Conservation (phyloP, 208 protist species). For the Polymyxa betae region DNA sequence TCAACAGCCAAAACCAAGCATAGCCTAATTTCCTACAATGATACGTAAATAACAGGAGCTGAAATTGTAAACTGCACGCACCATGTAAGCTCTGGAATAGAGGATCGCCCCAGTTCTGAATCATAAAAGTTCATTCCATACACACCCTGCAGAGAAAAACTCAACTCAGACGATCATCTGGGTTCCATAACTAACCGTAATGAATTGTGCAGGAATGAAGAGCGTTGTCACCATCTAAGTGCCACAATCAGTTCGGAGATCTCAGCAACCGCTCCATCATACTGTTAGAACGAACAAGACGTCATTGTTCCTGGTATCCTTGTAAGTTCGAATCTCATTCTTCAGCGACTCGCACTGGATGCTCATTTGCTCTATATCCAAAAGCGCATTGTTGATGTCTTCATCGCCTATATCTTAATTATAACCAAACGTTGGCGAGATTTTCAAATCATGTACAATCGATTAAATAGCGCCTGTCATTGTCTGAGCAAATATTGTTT, state of each 20-base stretch:
- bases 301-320: not conserved
- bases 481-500: not conserved
- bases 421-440: not conserved
- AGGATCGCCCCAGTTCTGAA: not conserved
- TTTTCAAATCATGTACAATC: not conserved
- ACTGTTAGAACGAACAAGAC: not conserved
- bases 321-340: conserved; percentile 47
- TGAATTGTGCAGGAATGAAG: conserved; percentile 43
- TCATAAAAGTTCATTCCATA: conserved; percentile 52
- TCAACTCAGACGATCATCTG: not conserved
- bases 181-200: not conserved
- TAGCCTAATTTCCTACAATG: not conserved
- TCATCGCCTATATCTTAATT: conserved; percentile 21
- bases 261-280: not conserved
- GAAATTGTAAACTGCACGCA: not conserved
- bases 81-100: conserved; percentile 27
- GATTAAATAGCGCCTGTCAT: not conserved
- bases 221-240: conserved; percentile 11
- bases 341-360: conserved; percentile 24
- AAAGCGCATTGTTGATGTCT: conserved; percentile 49
- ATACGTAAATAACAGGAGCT: not conserved
- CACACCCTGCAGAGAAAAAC: not conserved
- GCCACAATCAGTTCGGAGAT: not conserved
- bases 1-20: not conserved
- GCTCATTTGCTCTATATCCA: conserved; percentile 50